phyloP scores from a whole-genome alignment of 1,139 yeast species.

The Kurtzmaniella quercitrusa region DNA sequence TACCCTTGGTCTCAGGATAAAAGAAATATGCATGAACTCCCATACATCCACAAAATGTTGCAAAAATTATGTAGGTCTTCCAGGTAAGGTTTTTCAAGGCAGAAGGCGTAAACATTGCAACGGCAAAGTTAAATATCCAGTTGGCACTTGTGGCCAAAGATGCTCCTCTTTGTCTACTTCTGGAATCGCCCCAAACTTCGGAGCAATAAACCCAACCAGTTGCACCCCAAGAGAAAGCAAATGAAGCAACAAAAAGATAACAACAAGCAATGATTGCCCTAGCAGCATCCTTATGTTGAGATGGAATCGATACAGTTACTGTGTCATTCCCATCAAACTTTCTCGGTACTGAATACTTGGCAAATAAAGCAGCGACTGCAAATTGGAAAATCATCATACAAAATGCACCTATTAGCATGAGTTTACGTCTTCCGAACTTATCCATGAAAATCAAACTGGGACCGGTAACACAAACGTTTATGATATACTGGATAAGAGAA shows the following conservation, averaged over 20 bases:
- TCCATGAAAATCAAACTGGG: slow-evolving; percentile 38
- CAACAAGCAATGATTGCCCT: slow-evolving; percentile 56
- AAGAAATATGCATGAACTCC: slow-evolving; percentile 61
- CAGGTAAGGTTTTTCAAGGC: slow-evolving; percentile 45
- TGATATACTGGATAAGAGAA: slow-evolving; percentile 50
- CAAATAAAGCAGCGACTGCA: slow-evolving; percentile 40
- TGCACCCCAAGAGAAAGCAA: slow-evolving; percentile 59
- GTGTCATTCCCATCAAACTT: slow-evolving; percentile 32
- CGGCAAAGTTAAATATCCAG: slow-evolving; percentile 52
- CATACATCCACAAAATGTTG: slow-evolving; percentile 49
- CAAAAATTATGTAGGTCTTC: slow-evolving; percentile 46
- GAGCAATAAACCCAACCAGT: slow-evolving; percentile 57
- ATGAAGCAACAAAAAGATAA: slow-evolving; percentile 51
- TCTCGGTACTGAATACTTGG: slow-evolving; percentile 39
- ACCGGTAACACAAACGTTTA: slow-evolving; percentile 43
- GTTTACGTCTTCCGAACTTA: slow-evolving; percentile 34
- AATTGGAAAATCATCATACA: slow-evolving; percentile 36
- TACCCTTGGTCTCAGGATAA: slow-evolving; percentile 62
- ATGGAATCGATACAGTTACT: slow-evolving; percentile 44
- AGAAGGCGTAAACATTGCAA: slow-evolving; percentile 49
- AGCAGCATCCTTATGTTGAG: slow-evolving; percentile 35
- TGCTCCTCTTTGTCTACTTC: slow-evolving; percentile 56
- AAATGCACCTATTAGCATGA: slow-evolving; percentile 30
- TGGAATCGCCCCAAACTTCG: slow-evolving; percentile 52
- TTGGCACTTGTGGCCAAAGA: slow-evolving; percentile 49